phyloP scores from a whole-genome alignment of 2,329 filamentous ascomycete genomes.

The Cytospora mali region DNA sequence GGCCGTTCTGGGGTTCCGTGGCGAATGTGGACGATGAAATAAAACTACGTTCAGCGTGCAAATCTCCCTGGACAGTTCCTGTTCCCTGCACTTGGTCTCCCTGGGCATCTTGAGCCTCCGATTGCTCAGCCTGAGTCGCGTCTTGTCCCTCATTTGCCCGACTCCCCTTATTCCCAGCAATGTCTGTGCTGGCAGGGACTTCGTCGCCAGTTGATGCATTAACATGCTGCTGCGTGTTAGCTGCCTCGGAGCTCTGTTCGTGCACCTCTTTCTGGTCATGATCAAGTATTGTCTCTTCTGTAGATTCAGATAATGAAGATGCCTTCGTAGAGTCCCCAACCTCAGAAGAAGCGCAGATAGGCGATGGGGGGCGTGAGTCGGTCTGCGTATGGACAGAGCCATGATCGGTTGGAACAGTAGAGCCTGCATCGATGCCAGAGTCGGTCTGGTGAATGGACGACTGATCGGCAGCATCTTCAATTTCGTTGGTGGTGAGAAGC shows the following conservation, averaged over 20 bases:
- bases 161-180: constrained; percentile 6
- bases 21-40: constrained; percentile 36
- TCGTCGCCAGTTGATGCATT: constrained; percentile 14
- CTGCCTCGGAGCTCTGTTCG: constrained; percentile 21
- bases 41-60: constrained; percentile 23
- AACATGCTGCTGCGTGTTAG: constrained; percentile 21
- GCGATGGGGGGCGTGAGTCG: constrained; percentile 62
- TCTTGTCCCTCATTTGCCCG: constrained; percentile 19
- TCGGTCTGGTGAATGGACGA: constrained; percentile 52
- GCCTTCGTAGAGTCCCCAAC: constrained; percentile 63
- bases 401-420: constrained; percentile 48
- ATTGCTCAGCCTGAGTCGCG: constrained; percentile 21
- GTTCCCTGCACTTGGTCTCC: constrained; percentile 10
- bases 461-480: constrained; percentile 35
- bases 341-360: constrained; percentile 56
- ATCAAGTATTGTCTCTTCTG: constrained; percentile 58
- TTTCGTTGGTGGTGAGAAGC: constrained; percentile 30
- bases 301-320: constrained; percentile 65
- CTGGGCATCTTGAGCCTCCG: constrained; percentile 11
- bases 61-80: constrained; percentile 11
- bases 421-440: constrained; percentile 58
- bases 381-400: constrained; percentile 51
- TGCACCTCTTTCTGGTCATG: constrained; percentile 38
- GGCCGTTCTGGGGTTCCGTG: constrained; percentile 25
- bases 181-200: constrained; percentile 9